phyloP scores from a whole-genome alignment of 176 grass and related monocot species.

The Avena sativa region DNA sequence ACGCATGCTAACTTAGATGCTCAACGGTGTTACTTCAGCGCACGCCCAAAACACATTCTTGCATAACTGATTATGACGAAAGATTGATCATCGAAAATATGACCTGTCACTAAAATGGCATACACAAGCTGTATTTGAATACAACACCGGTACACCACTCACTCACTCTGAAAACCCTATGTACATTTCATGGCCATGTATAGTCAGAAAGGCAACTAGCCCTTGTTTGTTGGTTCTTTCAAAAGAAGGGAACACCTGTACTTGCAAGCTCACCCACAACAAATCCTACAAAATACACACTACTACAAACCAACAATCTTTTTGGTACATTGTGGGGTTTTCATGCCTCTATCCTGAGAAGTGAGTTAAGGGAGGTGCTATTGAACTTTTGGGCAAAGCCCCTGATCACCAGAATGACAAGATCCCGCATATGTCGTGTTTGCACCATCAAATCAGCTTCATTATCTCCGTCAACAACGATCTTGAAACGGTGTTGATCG shows the following conservation, averaged over 20 bases:
- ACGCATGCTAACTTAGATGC: no score
- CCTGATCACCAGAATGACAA: constrained; percentile 83
- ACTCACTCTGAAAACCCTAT: constrained; percentile 34
- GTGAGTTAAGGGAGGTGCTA: constrained; percentile 94
- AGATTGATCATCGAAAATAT: constrained; percentile 6
- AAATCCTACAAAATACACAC: constrained; percentile 54
- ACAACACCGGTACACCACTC: constrained; percentile 36
- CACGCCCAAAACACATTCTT: background rate
- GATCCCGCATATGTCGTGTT: constrained; percentile 70
- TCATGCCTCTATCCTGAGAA: constrained; percentile 84
- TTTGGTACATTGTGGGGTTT: background rate
- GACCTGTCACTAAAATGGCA: constrained; percentile 3
- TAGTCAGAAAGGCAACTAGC: constrained; percentile 22
- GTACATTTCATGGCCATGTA: constrained; percentile 47
- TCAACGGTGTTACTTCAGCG: no score
- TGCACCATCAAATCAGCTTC: constrained; percentile 92
- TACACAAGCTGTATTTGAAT: constrained; percentile 21
- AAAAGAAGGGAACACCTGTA: background rate
- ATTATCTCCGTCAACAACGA: constrained; percentile 73
- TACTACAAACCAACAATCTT: constrained; percentile 30
- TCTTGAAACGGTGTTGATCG: constrained; percentile 92
- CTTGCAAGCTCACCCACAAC: constrained; percentile 31
- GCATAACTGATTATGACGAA: background rate
- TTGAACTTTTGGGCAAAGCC: constrained; percentile 94
- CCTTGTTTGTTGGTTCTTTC: constrained; percentile 19